A percentile compares a stretch with the other conserved stretches of the same genome.
These are phyloP conservation scores for Talaromyces proteolyticus DNA, from an alignment of 495 filamentous ascomycete genomes.

Conservation along the genomic window DNA sequence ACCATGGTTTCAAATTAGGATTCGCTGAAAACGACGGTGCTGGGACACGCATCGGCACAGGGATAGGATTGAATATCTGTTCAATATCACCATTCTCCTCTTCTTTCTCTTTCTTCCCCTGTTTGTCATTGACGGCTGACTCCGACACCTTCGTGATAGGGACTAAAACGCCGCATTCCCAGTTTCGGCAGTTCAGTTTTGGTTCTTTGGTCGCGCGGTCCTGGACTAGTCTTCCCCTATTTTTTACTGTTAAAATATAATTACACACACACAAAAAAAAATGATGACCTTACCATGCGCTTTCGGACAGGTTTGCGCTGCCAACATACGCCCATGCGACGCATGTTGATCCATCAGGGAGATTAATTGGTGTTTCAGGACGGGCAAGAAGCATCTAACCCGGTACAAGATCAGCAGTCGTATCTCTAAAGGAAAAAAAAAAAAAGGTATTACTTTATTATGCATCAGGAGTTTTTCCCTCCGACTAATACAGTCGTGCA, in stretches of 20 bases:
- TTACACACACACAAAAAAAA: too few relatives aligned
- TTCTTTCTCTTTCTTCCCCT: background rate
- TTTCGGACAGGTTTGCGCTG: conserved; percentile 86
- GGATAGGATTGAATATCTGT: conserved; percentile 55
- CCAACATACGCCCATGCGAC: conserved; percentile 80
- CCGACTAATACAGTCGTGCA: conserved; percentile 69
- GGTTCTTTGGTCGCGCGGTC: conserved; percentile 55
- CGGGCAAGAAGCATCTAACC: conserved; percentile 59
- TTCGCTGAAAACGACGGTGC: conserved; percentile 34
- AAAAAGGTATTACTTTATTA: conserved; percentile 55
- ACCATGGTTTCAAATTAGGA: conserved; percentile 49
- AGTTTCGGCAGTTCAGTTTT: conserved; percentile 84
- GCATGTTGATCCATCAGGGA: conserved; percentile 18
- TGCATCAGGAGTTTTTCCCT: conserved; percentile 74
- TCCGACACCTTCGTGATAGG: conserved; percentile 24
- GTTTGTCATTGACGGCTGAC: background rate
- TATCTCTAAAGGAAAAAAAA: background rate
- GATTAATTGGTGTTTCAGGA: conserved; percentile 27
- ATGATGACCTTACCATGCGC: conserved; percentile 63
- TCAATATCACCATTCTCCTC: conserved; percentile 6
- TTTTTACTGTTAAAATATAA: too few relatives aligned
- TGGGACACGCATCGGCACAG: conserved; percentile 68
- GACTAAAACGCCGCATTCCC: conserved; percentile 90
- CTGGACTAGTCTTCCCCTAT: conserved; percentile 69
- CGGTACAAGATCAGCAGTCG: background rate